Evolutionary conservation across 1,284 basidiomycete genomes (phyloP), one percentile per base, ranked within the genome.

Genomic region (Leccinum pallidistipes): DNA sequence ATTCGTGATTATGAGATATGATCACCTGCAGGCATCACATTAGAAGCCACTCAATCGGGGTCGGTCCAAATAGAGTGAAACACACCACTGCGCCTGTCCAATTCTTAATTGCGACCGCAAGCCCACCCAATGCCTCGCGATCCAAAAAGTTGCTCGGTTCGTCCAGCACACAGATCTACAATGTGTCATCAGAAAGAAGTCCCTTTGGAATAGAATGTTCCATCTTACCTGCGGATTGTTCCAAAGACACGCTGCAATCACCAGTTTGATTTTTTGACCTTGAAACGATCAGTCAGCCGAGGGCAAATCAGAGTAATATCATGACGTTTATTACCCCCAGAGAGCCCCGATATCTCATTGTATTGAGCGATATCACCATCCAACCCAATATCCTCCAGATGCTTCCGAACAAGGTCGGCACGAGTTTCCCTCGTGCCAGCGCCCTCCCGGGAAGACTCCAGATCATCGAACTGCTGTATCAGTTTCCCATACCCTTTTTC

Each of bases 121-220:
- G 82, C 66, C 97, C 97, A 69, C 96, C 94, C 24, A 96, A 80
- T 12, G 94, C 90, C 73, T 93, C 90, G 64, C 90, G 85, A 75
- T 95, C 95, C 81, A 97, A 86, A 83, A 98, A 99, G 81, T 99
- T 99, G 74, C 94, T 98, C 38, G 97, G 97, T 78, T 98, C 94
- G 74, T 95, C 93, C 47, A 94, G 82, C n/a, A 92, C 79, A 70
- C 90, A 91, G 36, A 70, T 66, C 69, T 66, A 88, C 87, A 84
- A 59, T 18, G 3, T 50, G 14, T 50, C 60, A 21, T 4, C 12
- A 43, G 18, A 34, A 38, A 38, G 51, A 47, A 45, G 52, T 18
- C 59, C 29, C 21, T 18, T 47, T 14, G 65, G 74, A 58, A 51
- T 51, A 51, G n/a, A 50, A 8, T 29, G 27, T 29, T 51, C 45